Percentiles rank a stretch among this genome's conserved stretches.
Evolutionary conservation across 768 basidiomycete species (phyloP).

Genomic region (Xerocomellus intermedius): DNA sequence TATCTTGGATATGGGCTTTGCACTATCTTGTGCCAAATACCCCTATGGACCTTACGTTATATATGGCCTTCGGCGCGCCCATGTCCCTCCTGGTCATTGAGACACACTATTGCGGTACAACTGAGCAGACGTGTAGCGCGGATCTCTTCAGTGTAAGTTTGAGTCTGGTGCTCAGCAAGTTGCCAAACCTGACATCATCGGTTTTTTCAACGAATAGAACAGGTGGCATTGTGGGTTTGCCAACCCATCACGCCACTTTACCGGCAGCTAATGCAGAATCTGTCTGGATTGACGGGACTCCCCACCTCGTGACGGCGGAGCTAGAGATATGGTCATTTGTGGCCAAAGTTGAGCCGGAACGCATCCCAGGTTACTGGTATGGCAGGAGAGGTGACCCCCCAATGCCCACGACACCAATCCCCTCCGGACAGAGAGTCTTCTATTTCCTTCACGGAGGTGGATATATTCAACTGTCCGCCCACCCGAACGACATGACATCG

Average conservation of each 20-base stretch:
- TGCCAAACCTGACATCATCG: not conserved
- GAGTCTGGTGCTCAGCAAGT: not conserved
- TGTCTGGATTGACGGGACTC: conserved; percentile 35
- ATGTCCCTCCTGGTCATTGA: conserved; percentile 45
- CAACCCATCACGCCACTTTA: conserved; percentile 11
- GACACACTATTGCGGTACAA: conserved; percentile 38
- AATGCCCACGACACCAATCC: conserved; percentile 36
- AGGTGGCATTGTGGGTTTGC: conserved; percentile 1
- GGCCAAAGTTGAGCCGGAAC: conserved; percentile 40
- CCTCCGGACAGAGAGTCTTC: conserved; percentile 55
- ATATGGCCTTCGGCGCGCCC: conserved; percentile 39
- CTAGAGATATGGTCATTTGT: conserved; percentile 25
- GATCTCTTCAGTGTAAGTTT: conserved; percentile 22
- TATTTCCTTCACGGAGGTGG: conserved; percentile 66
- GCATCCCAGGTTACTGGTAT: conserved; percentile 59
- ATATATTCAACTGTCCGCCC: conserved; percentile 52
- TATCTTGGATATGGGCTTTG: conserved; percentile 46
- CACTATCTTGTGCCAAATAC: conserved; percentile 43
- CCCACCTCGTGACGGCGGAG: conserved; percentile 33
- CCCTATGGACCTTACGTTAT: conserved; percentile 45
- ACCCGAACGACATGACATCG: conserved; percentile 50
- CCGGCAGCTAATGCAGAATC: conserved; percentile 12
- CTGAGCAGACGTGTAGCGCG: conserved; percentile 29
- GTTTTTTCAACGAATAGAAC: conserved; percentile 3
- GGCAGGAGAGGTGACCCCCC: conserved; percentile 40